These are phyloP conservation scores for Asterophora lycoperdoides DNA, from an alignment of 768 basidiomycete genomes.

Conservation along the genomic window DNA sequence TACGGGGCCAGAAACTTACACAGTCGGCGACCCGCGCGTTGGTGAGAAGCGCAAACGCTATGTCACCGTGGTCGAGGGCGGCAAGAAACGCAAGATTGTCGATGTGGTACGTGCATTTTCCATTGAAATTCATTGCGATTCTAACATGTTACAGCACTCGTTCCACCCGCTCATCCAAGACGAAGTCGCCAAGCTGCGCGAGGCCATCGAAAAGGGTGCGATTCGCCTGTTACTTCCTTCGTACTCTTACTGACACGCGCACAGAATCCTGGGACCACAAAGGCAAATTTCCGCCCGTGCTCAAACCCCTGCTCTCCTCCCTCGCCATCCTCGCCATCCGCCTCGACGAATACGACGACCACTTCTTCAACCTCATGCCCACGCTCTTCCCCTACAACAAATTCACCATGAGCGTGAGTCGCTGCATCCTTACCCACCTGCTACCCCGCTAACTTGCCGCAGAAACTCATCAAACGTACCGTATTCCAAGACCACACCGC, in stretches of 20 bases:
- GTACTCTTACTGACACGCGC: neutral
- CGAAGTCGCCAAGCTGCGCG: constrained; percentile 56
- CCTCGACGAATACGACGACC: constrained; percentile 87
- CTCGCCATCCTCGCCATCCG: constrained; percentile 76
- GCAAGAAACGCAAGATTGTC: constrained; percentile 69
- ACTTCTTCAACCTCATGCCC: constrained; percentile 89
- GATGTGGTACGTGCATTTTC: constrained; percentile 49
- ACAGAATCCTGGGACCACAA: constrained; percentile 76
- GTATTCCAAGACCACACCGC: constrained; percentile 71
- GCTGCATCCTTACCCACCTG: too few relatives aligned
- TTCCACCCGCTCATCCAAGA: constrained; percentile 71
- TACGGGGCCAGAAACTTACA: neutral
- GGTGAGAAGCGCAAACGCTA: constrained; percentile 55
- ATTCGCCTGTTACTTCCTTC: neutral
- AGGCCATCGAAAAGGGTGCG: constrained; percentile 57
- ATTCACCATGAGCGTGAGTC: constrained; percentile 83
- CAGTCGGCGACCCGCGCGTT: constrained; percentile 29
- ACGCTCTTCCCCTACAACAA: constrained; percentile 90
- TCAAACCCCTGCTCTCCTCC: constrained; percentile 70
- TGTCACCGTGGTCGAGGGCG: constrained; percentile 47
- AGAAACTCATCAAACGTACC: constrained; percentile 95
- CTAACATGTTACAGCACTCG: constrained; percentile 36
- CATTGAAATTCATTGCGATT: too few relatives aligned
- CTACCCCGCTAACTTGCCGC: too few relatives aligned
- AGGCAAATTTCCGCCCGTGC: constrained; percentile 81